Evolutionary conservation across 2,329 filamentous ascomycete genomes (phyloP).

Genomic region (Rhynchosporium agropyri): DNA sequence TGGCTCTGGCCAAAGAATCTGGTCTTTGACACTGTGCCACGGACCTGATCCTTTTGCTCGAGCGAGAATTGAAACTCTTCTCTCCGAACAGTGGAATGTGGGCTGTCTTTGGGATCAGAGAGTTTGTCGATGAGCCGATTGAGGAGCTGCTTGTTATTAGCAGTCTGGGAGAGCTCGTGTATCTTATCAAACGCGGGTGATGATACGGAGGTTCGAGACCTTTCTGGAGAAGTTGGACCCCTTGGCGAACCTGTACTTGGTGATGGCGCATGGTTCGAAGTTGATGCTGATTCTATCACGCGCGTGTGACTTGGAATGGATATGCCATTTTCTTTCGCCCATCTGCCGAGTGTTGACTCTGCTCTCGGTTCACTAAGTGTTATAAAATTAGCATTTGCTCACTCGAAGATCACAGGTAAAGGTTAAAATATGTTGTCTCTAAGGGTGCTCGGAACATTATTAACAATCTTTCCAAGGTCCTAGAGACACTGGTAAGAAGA

Average conservation of each 20-base stretch:
- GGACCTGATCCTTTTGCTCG: constrained; percentile 17
- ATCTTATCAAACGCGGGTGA: constrained; percentile 15
- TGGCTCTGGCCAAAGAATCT: constrained; percentile 37
- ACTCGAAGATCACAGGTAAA: no score
- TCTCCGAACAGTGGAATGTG: not conserved
- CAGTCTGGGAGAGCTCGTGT: constrained; percentile 3
- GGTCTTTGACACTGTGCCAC: constrained; percentile 35
- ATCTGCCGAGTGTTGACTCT: not conserved
- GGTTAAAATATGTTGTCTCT: no score
- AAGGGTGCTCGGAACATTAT: no score
- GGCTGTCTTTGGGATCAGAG: constrained; percentile 5
- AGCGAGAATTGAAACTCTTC: constrained; percentile 13
- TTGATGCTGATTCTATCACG: not conserved
- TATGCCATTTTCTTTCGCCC: not conserved
- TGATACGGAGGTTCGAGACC: constrained; percentile 11
- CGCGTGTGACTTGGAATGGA: constrained; percentile 14
- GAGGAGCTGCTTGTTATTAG: constrained; percentile 15
- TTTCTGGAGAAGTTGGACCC: constrained; percentile 7
- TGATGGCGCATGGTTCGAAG: not conserved
- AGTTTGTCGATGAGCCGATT: constrained; percentile 19
- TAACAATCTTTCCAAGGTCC: no score
- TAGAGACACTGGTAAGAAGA: no score
- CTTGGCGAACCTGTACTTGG: constrained; percentile 16
- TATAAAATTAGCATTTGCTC: no score
- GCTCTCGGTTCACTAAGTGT: not conserved